phyloP scores from a whole-genome alignment of 2,329 filamentous ascomycete species.

The Bisporella sp. region DNA sequence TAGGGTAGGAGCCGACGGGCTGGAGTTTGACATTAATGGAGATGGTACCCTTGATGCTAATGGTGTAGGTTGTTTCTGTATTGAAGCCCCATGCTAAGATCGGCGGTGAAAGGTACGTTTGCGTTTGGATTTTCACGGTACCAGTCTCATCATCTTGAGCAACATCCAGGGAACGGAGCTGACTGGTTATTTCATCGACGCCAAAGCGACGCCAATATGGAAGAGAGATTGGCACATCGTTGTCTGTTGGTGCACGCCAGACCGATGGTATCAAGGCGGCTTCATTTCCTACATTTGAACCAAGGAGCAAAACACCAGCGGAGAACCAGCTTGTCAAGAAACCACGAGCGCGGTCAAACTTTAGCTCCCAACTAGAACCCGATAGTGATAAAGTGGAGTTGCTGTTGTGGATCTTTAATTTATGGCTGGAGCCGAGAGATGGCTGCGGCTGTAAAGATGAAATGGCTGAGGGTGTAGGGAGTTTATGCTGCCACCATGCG shows the following conservation, averaged over 20 bases:
- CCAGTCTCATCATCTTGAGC: conserved; percentile 20
- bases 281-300: neutral
- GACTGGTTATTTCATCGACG: conserved; percentile 38
- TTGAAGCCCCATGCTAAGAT: conserved; percentile 54
- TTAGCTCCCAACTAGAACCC: conserved; percentile 31
- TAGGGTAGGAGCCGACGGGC: conserved; percentile 41
- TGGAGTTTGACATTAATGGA: conserved; percentile 38
- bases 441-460: neutral
- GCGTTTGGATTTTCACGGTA: conserved; percentile 33
- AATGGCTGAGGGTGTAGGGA: conserved; percentile 6
- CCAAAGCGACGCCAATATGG: conserved; percentile 51
- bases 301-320: conserved; percentile 7
- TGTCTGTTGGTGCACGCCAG: conserved; percentile 60
- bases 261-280: conserved; percentile 31
- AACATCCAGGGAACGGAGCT: conserved; percentile 35
- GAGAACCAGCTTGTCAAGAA: conserved; percentile 36
- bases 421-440: conserved; percentile 13
- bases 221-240: conserved; percentile 48
- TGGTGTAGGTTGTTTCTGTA: conserved; percentile 43
- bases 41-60: conserved; percentile 38
- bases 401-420: conserved; percentile 5
- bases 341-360: conserved; percentile 40
- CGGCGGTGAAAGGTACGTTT: conserved; percentile 48
- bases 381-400: conserved; percentile 12
- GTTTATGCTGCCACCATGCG: conserved; percentile 41